These are phyloP conservation scores for Penicillium sp. DNA, from an alignment of 2,329 filamentous ascomycete species.

Conservation along the genomic window DNA sequence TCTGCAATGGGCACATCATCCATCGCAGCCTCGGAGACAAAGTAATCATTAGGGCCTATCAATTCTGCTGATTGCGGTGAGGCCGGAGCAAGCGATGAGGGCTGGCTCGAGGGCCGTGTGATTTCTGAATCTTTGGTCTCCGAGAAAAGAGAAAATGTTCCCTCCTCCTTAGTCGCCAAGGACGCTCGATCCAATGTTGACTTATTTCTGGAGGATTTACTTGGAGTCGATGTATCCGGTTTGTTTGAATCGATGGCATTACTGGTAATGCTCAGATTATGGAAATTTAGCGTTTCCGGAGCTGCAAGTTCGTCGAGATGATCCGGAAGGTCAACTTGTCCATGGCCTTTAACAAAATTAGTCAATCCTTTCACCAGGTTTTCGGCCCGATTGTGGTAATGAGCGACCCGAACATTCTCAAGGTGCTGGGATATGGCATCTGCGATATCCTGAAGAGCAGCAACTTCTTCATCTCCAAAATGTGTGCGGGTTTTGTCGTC, in stretches of 20 bases:
- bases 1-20: constrained; percentile 16
- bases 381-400: constrained; percentile 52
- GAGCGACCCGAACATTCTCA: constrained; percentile 55
- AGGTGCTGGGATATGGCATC: constrained; percentile 60
- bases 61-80: neutral
- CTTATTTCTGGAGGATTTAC: neutral
- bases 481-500: constrained; percentile 34
- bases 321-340: constrained; percentile 1
- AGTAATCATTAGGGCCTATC: neutral
- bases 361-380: neutral
- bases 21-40: neutral
- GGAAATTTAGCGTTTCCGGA: neutral
- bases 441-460: constrained; percentile 45
- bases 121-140: neutral
- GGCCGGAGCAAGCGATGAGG: neutral
- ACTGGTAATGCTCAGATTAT: neutral
- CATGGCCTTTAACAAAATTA: neutral
- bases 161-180: neutral
- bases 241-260: neutral
- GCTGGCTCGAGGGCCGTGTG: neutral
- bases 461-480: neutral
- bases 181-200: neutral
- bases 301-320: constrained; percentile 10
- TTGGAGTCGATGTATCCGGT: neutral
- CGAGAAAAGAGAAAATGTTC: neutral